phyloP scores from a whole-genome alignment of 306 rosid species.

The Cucumis cinereus region DNA sequence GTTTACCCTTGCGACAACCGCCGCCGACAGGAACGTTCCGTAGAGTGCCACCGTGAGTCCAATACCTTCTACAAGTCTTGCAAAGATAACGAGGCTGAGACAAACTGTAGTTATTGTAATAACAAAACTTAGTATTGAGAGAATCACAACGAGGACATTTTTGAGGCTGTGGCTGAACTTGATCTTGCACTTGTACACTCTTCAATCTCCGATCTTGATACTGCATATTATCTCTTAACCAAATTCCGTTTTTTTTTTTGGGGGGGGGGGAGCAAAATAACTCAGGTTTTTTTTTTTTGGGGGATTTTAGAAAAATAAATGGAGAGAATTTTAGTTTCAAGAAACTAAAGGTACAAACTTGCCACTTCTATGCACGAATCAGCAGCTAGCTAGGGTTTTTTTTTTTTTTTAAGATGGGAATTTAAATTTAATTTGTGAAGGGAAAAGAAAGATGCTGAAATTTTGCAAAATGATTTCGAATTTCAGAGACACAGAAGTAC shows the following conservation, averaged over 20 bases:
- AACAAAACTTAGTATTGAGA: slow-evolving; percentile 7
- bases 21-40: slow-evolving; percentile 12
- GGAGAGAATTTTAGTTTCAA: no score
- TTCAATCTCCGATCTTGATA: slow-evolving; percentile 1
- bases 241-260: no score
- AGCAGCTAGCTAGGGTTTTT: neutral
- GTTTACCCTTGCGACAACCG: slow-evolving; percentile 6
- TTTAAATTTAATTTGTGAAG: neutral
- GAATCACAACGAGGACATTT: slow-evolving; percentile 13
- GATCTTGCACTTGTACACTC: neutral
- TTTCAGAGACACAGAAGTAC: neutral
- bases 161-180: neutral
- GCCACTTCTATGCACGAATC: neutral
- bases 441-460: neutral
- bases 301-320: no score
- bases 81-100: slow-evolving; percentile 13
- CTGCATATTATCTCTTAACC: neutral
- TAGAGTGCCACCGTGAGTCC: slow-evolving; percentile 12
- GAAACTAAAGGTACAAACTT: no score
- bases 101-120: slow-evolving; percentile 7
- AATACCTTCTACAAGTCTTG: slow-evolving; percentile 10
- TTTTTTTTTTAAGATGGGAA: neutral
- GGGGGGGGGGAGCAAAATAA: no score
- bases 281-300: no score
- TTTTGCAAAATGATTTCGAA: neutral